Percentiles rank a stretch among this genome's conserved stretches.
These are phyloP conservation scores for Arthroderma sp. DNA, from an alignment of 2,329 filamentous ascomycete genomes.

Conservation along the genomic window DNA sequence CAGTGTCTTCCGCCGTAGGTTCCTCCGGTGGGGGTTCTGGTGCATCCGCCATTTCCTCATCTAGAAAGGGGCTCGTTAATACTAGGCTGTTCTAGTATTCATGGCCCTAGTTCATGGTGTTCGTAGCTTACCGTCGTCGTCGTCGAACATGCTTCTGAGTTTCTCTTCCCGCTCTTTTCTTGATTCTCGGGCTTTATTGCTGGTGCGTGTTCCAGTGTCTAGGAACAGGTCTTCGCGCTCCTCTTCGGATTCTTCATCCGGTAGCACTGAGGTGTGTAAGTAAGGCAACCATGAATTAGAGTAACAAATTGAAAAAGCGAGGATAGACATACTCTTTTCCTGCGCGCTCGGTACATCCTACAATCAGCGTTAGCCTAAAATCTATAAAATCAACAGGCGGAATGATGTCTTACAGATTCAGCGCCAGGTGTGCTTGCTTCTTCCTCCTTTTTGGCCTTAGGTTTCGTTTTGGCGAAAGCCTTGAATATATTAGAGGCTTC, in stretches of 20 bases:
- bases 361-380: constrained; percentile 9
- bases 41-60: constrained; percentile 48
- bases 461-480: constrained; percentile 60
- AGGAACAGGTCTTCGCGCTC: constrained; percentile 41
- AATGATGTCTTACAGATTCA: constrained; percentile 23
- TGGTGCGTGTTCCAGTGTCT: constrained; percentile 23
- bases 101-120: constrained; percentile 11
- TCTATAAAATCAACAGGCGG: constrained; percentile 14
- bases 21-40: constrained; percentile 18
- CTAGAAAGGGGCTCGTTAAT: constrained; percentile 10
- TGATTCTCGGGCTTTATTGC: constrained; percentile 29
- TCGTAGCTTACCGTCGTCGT: constrained; percentile 25
- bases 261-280: constrained; percentile 19
- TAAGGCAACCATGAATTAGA: background rate
- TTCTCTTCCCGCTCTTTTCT: constrained; percentile 53
- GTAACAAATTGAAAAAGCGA: background rate
- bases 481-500: constrained; percentile 56
- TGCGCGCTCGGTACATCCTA: constrained; percentile 25
- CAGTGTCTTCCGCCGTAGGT: constrained; percentile 10
- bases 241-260: constrained; percentile 45
- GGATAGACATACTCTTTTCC: constrained; percentile 37
- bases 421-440: constrained; percentile 17
- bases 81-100: constrained; percentile 15
- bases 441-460: constrained; percentile 39
- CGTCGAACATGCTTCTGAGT: constrained; percentile 64